Evolutionary conservation across 2,329 filamentous ascomycete species (phyloP).

Genomic region (Aspergillus sergii): DNA sequence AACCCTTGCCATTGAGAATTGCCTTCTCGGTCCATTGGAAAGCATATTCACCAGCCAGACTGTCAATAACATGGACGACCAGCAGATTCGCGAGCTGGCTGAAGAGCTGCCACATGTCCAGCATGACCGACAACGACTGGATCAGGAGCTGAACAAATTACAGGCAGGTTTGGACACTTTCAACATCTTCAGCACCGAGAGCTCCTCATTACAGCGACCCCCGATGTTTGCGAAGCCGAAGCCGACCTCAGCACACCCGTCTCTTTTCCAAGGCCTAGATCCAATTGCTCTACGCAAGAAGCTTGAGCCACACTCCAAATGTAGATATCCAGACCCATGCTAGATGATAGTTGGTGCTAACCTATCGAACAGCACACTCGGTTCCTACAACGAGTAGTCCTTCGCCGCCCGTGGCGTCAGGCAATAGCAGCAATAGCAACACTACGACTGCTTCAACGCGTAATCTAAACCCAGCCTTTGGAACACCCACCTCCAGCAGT

Average conservation of each 20-base stretch:
- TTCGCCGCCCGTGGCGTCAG: background rate
- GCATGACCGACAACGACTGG: constrained; percentile 19
- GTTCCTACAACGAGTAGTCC: background rate
- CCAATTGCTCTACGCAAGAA: background rate
- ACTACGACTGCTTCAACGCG: background rate
- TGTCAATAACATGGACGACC: constrained; percentile 40
- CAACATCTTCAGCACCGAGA: background rate
- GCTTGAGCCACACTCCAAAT: background rate
- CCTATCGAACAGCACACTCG: background rate
- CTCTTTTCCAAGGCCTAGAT: background rate
- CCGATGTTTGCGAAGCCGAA: background rate
- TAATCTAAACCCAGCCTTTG: background rate
- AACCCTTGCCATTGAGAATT: constrained; percentile 54
- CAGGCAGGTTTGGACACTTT: constrained; percentile 12
- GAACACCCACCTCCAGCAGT: background rate
- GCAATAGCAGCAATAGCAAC: background rate
- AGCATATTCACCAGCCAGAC: constrained; percentile 44
- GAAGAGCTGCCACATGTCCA: constrained; percentile 18
- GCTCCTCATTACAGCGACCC: background rate
- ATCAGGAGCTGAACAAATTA: constrained; percentile 22
- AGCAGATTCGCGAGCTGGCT: constrained; percentile 43
- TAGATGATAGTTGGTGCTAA: background rate
- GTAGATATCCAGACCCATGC: background rate
- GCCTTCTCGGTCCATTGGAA: constrained; percentile 47
- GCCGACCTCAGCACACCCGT: background rate